Evolutionary conservation across 192 early-diverging fungal species (phyloP).

Genomic region (Entomortierella beljakovae): DNA sequence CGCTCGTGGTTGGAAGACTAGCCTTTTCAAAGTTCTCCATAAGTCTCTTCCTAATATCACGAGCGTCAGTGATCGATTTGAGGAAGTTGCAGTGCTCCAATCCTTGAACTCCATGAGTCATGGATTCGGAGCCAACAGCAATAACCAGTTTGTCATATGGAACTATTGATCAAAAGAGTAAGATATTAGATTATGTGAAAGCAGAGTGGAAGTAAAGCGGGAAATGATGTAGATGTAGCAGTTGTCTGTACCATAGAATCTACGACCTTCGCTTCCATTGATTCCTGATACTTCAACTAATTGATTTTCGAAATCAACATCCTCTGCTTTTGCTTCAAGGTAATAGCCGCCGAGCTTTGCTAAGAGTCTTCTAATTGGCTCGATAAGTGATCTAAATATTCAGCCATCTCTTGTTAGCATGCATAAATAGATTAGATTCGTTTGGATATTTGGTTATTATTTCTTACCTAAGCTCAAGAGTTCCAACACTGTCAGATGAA

Average conservation of each 20-base stretch:
- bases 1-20: slow-evolving; percentile 66
- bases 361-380: slow-evolving; percentile 64
- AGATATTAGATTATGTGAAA: too few relatives aligned
- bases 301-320: slow-evolving; percentile 63
- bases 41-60: slow-evolving; percentile 65
- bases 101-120: slow-evolving; percentile 74
- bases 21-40: slow-evolving; percentile 77
- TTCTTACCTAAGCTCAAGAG: slow-evolving; percentile 65
- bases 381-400: slow-evolving; percentile 59
- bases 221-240: too few relatives aligned
- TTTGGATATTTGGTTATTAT: neutral
- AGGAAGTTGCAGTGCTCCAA: slow-evolving; percentile 69
- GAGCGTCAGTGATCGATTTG: slow-evolving; percentile 76
- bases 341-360: slow-evolving; percentile 57
- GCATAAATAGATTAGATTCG: neutral
- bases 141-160: slow-evolving; percentile 70
- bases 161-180: slow-evolving; percentile 10
- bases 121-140: slow-evolving; percentile 66
- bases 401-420: neutral
- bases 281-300: slow-evolving; percentile 56
- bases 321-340: slow-evolving; percentile 60
- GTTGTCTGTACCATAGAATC: slow-evolving; percentile 68
- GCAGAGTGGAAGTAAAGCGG: too few relatives aligned
- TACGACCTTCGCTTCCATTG: slow-evolving; percentile 28
- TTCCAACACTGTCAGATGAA: slow-evolving; percentile 59